Base-by-base conservation (phyloP, 495 filamentous ascomycete species). In the Penicillium riverlandense region DNA sequence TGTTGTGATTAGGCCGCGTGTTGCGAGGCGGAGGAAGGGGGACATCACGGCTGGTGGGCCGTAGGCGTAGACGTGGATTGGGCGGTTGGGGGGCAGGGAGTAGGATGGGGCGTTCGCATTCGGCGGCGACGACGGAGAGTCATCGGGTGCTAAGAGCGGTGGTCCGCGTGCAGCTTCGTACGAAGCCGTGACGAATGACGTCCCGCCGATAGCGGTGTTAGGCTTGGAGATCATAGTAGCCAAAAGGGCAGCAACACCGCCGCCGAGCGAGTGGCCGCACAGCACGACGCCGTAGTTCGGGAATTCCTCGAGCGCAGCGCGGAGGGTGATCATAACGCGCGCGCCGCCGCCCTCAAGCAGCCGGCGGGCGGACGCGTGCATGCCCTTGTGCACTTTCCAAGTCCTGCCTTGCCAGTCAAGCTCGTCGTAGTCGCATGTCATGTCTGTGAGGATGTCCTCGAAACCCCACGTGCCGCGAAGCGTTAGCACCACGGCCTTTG, bases 321-420 rank as follows among this genome's bases (percentile, higher is more conserved):
- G 76, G 27, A 90, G 75, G 0, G 79, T 86, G 38, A 75, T 69
- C 47, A 90, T 72, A 1, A 90, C 80, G 37, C 77, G 63, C 11
- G 66, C 65, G 6, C 82, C 81, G 30, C 80, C 79, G 12, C 80
- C 82, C 54, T 82, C 78, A 0, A 90, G 68, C 1, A 90, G 69
- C 6, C 85, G 75, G 16, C 78, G 70, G 3, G 86, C 86, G 4
- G 84, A 88, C 10, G 85, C 84, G 50, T 86, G 80, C 52, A 90
- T 86, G n/a, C 86, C 86, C 56, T 88, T 89, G 63, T 90, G 86
- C 0, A 88, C 84, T 41, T 83, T 81, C 65, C 88, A 89, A 3
- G 57, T 57, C 39, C 70, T 77, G 11, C 82, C 84, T 39, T 81
- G 76, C 74, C 84, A 85, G 29, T 70, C 49, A 0, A 90, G 71